Evolutionary conservation across 139 green algal genomes (phyloP), one percentile per base, ranked within the genome.

Genomic region (Tetraselmis chui): DNA sequence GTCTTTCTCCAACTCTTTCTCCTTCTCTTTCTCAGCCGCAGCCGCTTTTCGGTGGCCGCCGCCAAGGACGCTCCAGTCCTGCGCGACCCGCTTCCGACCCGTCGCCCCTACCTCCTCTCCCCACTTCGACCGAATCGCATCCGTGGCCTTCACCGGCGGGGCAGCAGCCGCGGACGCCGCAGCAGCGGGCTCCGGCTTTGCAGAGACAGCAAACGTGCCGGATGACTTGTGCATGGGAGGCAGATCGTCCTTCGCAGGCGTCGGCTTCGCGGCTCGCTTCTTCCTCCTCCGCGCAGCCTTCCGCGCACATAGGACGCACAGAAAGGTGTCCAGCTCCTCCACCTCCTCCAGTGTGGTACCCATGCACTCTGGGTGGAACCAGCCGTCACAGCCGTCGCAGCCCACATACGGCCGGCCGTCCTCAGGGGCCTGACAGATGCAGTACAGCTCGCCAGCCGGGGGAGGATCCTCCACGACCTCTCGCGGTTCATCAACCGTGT

Each of bases 371-470:
- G 45, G 45, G 45, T 67, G 45, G 45, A 67, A 67, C 45, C 45
- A 67, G 45, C 27, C 79, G 25, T 80, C 27, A 77, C 84, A 87
- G 2, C 76, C n/a, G 30, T 85, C 77, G 74, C 84, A 87, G 31
- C 78, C 31, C 30, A 89, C 31, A 26, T 88, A 79, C 29, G 84
- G 45, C 28, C 86, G 76, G 28, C 84, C 86, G n/a, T 81, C 77
- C 76, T 89, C 86, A 28, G 86, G 84, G 30, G 76, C 80, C 80
- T 86, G 80, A 84, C 86, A 89, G 29, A 89, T 80, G 84, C 86
- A 89, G 80, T 81, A 81, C 76, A 87, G 78, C 78, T 87, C 76
- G 45, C 45, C 18, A 18, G 45, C 45, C 11, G 45, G n/a, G n/a
- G n/a, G n/a, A n/a, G n/a, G n/a, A n/a, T n/a, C n/a, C n/a, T n/a